Evolutionary conservation across 2,329 filamentous ascomycete genomes (phyloP), one percentile per base, ranked within the genome.

Genomic region (Leptographium galeiforme): DNA sequence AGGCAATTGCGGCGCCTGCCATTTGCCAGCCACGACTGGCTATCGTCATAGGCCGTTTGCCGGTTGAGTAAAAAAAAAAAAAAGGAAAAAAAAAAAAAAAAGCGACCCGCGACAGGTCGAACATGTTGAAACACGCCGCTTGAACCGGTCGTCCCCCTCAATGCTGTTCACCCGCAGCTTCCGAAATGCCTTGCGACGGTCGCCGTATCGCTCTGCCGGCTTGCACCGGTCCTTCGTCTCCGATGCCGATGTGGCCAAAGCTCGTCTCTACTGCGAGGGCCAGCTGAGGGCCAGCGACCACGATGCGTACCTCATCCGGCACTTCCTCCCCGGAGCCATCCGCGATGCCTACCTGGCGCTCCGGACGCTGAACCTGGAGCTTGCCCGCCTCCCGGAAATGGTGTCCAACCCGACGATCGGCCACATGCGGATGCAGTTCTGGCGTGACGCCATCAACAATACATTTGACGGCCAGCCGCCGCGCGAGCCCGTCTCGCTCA

Each of bases 351-450:
- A 97, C 70, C 79, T 95, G 60, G 89, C 90, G 55, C 81, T 98
- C 55, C 87, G 91, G 58, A 86, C 90, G 50, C 82, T 98, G 67
- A 98, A 98, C 65, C 78, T 97, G 62, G 91, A 96, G 67, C 79
- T 96, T 56, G 87, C 91, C 46, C 81, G 87, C 54, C 85, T 97
- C 57, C 89, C 93, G 54, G 91, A 97, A 68, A 82, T 87, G 13
- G 90, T 93, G 19, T 93, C 87, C 48, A 93, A 86, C 56, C 81
- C 87, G n/a, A 85, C 84, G 5, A 87, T 97, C 56, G 91, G 89
- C 50, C 76, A 84, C 51, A 82, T 97, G 76, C 89, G 93, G 58
- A 84, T 95, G 68, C 88, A 95, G 67, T 97, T 97, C 73, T 97
- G 93, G 87, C 81, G 87, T 50, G 90, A 97, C 61, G 82, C 87